Base-by-base conservation (phyloP, 2,329 filamentous ascomycete genomes). In the Lojkania enalia region DNA sequence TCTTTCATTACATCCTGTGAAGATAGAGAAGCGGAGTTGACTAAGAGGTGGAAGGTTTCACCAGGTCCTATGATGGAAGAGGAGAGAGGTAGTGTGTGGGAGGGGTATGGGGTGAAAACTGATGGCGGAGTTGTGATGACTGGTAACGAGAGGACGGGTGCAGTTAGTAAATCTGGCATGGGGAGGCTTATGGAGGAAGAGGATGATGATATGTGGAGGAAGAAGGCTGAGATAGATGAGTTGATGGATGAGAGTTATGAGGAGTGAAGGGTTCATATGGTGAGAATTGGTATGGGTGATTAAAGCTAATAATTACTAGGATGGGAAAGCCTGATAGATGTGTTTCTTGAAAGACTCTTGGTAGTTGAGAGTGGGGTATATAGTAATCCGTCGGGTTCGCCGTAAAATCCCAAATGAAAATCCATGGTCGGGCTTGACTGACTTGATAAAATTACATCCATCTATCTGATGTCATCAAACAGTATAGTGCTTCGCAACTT, bases 61-160 rank as follows among this genome's bases (percentile, higher is more conserved):
- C 29, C 7, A 2, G 63, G 62, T 0, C 54, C 49, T 12, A 52
- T 67, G 57, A 58, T 46, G 20, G 46, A 16, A 31, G 37, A 7
- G 25, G 45, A 52, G 20, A 48, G 63, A 6, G 65, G 63, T 3
- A 49, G 52, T 19, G 56, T 68, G 21, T 68, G 65, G 65, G 65
- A 68, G 48, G 65, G 65, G 0, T 67, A 59, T 59, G 64, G 54
- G 2, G 46, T 56, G 4, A 40, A 23, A 23, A 13, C 66, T 4
- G 55, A 60, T 39, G 25, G 18, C 4, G 46, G 18, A 11, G 44
- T 68, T 35, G 44, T 44, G 23, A 52, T 66, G 58, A 42, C 14
- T 16, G 39, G 15, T 5, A 36, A 31, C 27, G 61, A 66, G 43
- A 55, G 64, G 38, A 42, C 31, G 16, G 56, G 56, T 18, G 52